These are phyloP conservation scores for Monosporascus cannonballus DNA, from an alignment of 2,329 filamentous ascomycete genomes.

Conservation along the genomic window DNA sequence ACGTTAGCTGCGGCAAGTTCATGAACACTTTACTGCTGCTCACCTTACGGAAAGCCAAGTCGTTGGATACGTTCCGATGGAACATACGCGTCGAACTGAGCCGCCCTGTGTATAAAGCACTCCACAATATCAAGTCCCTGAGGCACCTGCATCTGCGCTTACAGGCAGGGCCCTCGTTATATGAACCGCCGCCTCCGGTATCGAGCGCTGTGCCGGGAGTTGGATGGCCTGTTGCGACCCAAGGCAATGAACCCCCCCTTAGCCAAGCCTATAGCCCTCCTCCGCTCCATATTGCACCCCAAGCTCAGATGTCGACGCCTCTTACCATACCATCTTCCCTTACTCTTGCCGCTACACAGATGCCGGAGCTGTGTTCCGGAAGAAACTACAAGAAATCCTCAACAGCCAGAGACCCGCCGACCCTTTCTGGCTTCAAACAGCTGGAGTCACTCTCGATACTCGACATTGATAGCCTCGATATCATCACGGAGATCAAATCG, in stretches of 20 bases:
- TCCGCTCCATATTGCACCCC: not conserved
- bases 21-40: slow-evolving; percentile 55
- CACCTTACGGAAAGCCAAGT: slow-evolving; percentile 47
- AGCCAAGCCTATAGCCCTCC: not conserved
- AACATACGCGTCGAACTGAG: slow-evolving; percentile 59
- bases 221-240: not conserved
- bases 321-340: slow-evolving; percentile 20
- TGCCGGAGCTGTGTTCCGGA: slow-evolving; percentile 29
- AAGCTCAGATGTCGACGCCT: slow-evolving; percentile 2
- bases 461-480: slow-evolving; percentile 54
- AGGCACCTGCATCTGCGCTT: slow-evolving; percentile 51
- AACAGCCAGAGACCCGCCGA: slow-evolving; percentile 37
- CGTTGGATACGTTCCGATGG: slow-evolving; percentile 56
- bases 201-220: slow-evolving; percentile 20
- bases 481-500: slow-evolving; percentile 47
- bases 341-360: slow-evolving; percentile 25
- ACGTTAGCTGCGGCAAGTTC: slow-evolving; percentile 54
- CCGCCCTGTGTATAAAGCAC: slow-evolving; percentile 48
- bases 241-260: not conserved
- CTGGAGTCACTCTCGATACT: slow-evolving; percentile 48
- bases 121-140: slow-evolving; percentile 48
- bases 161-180: slow-evolving; percentile 51
- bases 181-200: slow-evolving; percentile 42
- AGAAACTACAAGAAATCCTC: slow-evolving; percentile 26
- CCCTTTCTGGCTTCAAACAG: slow-evolving; percentile 50